Conservation (phyloP, 768 basidiomycete species). For the Suillus clintonianus region DNA sequence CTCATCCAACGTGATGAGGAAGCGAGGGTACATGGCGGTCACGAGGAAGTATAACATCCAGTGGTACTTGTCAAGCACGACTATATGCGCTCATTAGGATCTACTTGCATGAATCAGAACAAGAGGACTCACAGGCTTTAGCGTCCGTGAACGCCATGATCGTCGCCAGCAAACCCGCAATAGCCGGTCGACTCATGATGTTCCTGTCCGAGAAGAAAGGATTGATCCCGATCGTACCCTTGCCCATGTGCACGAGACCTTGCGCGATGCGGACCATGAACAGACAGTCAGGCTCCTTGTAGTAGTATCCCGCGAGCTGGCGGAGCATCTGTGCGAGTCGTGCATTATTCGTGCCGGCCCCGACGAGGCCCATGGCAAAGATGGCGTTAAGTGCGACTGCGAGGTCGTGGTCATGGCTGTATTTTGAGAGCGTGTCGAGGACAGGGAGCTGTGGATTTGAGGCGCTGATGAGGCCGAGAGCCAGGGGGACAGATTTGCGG, state of each 20-base stretch:
- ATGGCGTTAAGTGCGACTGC: constrained; percentile 95
- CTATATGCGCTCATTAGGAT: constrained; percentile 40
- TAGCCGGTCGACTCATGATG: constrained; percentile 85
- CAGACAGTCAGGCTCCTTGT: constrained; percentile 94
- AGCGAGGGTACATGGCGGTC: constrained; percentile 96
- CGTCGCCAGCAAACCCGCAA: constrained; percentile 87
- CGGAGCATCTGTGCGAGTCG: constrained; percentile 96
- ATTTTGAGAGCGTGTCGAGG: constrained; percentile 96
- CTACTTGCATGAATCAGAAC: not conserved
- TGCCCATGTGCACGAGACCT: constrained; percentile 99
- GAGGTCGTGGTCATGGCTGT: constrained; percentile 99
- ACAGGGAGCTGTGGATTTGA: constrained; percentile 95
- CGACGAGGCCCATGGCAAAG: constrained; percentile 97
- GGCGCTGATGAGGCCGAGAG: constrained; percentile 77
- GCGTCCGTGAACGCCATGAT: constrained; percentile 93
- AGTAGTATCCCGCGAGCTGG: constrained; percentile 96
- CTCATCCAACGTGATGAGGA: constrained; percentile 96
- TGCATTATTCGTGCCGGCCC: constrained; percentile 98
- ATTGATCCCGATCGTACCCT: constrained; percentile 95
- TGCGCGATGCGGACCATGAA: constrained; percentile 96
- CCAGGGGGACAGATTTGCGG: constrained; percentile 67
- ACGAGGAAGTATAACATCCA: constrained; percentile 99
- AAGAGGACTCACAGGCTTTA: constrained; percentile 74
- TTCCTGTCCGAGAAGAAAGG: constrained; percentile 94
- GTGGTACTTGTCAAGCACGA: constrained; percentile 92